These are phyloP conservation scores for Fonsecaea multimorphosa DNA, from an alignment of 2,329 filamentous ascomycete genomes.

Conservation along the genomic window DNA sequence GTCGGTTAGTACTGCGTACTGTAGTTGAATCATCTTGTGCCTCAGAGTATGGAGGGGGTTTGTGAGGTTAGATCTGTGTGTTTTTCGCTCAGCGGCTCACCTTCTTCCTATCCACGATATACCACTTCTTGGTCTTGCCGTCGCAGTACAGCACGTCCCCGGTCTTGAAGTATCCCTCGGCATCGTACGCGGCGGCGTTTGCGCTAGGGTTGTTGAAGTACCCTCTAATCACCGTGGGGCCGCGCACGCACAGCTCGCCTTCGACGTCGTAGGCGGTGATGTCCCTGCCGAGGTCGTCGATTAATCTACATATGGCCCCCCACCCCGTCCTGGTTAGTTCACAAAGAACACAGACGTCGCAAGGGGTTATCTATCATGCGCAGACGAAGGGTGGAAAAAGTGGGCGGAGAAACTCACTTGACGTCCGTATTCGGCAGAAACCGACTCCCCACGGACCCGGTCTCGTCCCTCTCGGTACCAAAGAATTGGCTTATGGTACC, in stretches of 20 bases:
- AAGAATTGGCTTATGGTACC: constrained; percentile 39
- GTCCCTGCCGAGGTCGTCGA: constrained; percentile 62
- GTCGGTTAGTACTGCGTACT: no score
- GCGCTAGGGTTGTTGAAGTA: constrained; percentile 57
- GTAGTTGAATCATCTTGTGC: no score
- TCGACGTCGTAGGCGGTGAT: constrained; percentile 56
- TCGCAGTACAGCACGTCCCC: constrained; percentile 60
- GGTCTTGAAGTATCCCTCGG: constrained; percentile 49
- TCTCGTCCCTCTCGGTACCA: constrained; percentile 47
- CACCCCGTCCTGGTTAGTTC: not conserved
- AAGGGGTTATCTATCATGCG: no score
- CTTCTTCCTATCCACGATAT: constrained; percentile 33
- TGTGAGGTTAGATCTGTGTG: no score
- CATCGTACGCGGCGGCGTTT: constrained; percentile 51
- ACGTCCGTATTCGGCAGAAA: constrained; percentile 46
- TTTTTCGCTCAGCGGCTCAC: no score
- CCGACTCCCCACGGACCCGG: constrained; percentile 55
- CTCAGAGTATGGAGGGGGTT: no score
- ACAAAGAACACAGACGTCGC: no score
- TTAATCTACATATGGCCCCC: not conserved
- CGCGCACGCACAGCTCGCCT: constrained; percentile 56
- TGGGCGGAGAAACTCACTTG: constrained; percentile 27
- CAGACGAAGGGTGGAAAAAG: no score
- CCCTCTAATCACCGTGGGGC: constrained; percentile 59
- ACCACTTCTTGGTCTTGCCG: constrained; percentile 28